These are phyloP conservation scores for Liquidambar formosana DNA, from an alignment of 164 flowering plant species.

Conservation along the genomic window DNA sequence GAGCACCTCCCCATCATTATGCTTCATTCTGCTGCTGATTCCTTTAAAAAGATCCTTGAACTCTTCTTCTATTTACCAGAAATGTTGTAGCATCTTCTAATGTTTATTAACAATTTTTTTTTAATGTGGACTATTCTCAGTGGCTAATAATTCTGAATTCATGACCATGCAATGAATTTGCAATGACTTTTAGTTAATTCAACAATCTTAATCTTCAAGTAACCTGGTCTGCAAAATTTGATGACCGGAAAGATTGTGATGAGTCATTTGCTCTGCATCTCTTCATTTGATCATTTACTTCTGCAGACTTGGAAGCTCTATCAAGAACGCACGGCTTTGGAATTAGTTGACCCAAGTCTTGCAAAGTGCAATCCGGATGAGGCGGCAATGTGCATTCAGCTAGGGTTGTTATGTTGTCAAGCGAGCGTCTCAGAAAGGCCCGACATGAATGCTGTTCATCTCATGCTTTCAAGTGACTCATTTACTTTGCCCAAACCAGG, in stretches of 20 bases:
- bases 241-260: neutral
- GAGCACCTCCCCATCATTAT: neutral
- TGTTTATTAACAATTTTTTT: too few relatives aligned
- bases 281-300: neutral
- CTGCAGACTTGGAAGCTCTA: slow-evolving; percentile 67
- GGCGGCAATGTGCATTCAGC: slow-evolving; percentile 70
- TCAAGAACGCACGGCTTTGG: slow-evolving; percentile 46
- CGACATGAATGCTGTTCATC: slow-evolving; percentile 64
- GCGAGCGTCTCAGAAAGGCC: slow-evolving; percentile 62
- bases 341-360: slow-evolving; percentile 61
- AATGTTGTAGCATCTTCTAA: too few relatives aligned
- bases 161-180: too few relatives aligned
- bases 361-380: slow-evolving; percentile 39
- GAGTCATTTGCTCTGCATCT: too few relatives aligned
- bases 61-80: too few relatives aligned
- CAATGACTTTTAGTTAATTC: too few relatives aligned
- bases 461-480: slow-evolving; percentile 72
- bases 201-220: too few relatives aligned
- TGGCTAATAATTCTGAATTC: too few relatives aligned
- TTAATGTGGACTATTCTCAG: too few relatives aligned
- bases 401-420: slow-evolving; percentile 78
- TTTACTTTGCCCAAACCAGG: slow-evolving; percentile 68
- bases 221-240: too few relatives aligned
- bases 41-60: too few relatives aligned
- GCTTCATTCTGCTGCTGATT: too few relatives aligned